A percentile compares a stretch with the other conserved stretches of the same genome.
phyloP scores from a whole-genome alignment of 495 filamentous ascomycete genomes.

The Cladorrhinum samala region DNA sequence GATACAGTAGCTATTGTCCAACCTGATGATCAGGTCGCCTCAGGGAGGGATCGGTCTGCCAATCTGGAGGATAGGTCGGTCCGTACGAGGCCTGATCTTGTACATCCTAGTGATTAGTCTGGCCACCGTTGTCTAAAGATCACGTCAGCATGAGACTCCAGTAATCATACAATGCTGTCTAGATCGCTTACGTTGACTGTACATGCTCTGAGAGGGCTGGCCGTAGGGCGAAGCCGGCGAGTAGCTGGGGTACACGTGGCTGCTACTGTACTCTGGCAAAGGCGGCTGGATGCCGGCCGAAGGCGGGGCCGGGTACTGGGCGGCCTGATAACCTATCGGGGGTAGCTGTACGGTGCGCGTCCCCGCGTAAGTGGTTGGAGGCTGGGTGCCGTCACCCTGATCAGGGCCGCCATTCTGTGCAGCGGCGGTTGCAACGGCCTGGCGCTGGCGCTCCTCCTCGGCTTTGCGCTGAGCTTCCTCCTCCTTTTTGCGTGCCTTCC shows the following conservation, averaged over 20 bases:
- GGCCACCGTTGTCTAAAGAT: conserved; percentile 22
- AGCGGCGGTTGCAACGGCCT: conserved; percentile 51
- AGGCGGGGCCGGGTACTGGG: conserved; percentile 61
- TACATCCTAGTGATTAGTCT: neutral
- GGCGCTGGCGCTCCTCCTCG: conserved; percentile 79
- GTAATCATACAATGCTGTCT: neutral
- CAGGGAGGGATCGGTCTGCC: too few species aligned
- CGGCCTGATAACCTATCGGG: conserved; percentile 75
- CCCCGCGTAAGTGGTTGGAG: conserved; percentile 54
- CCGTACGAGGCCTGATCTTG: too few species aligned
- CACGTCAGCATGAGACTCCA: conserved; percentile 5
- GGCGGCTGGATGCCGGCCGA: conserved; percentile 54
- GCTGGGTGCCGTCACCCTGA: conserved; percentile 54
- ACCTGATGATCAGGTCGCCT: too few species aligned
- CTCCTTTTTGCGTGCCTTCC: conserved; percentile 99
- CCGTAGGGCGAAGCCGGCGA: conserved; percentile 68
- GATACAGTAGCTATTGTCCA: too few species aligned
- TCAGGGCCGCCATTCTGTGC: conserved; percentile 37
- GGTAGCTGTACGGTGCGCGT: conserved; percentile 65
- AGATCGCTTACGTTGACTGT: conserved; percentile 59
- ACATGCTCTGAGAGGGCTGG: conserved; percentile 63
- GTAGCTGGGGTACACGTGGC: conserved; percentile 51
- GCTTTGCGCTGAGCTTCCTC: conserved; percentile 86
- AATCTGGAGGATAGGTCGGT: too few species aligned
- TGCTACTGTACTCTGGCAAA: conserved; percentile 49